Evolutionary conservation across 345 rosid species (phyloP), one percentile per base, ranked within the genome.

Genomic region (Aethionema arabicum): DNA sequence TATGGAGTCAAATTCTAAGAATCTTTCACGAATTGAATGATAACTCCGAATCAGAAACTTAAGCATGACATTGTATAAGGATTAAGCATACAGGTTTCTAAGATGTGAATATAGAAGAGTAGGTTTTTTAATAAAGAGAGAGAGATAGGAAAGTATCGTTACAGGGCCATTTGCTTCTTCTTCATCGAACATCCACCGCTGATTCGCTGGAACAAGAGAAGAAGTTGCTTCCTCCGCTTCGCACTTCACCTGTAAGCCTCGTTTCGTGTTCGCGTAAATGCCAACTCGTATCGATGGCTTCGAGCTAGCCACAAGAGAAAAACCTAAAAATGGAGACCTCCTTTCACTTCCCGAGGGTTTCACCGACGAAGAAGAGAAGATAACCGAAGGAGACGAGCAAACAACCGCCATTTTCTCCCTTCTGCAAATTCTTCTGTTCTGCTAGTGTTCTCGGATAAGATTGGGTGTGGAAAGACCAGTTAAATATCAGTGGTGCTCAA

Each of bases 131-230:
- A 32, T 32, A 39, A 61, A 36, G 65, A 52, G 42, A 52, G 42
- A 14, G 57, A 38, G 59, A 52, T 29, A 35, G 52, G 36, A 65
- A 31, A 44, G 6, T 3, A 38, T 53, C 3, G 11, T 75, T 86
- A 86, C 93, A 11, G 87, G 93, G 57, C 93, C 93, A 35, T 74
- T 43, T 14, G 76, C 74, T 75, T 86, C 87, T 10, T 83, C 72
- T 79, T 80, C 77, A 11, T 86, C 85, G 42, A 86, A 82, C 87
- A 82, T 86, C 93, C 93, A 83, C 1, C 90, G 81, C 58, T 83
- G 84, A 30, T 83, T 82, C n/a, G 69, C 68, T 21, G 90, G 85
- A 12, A 83, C 79, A 69, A 76, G 64, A 67, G 87, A 66, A 32
- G 73, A 66, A n/a, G 56, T 51, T 15, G 72, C 4, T 54, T 65